Evolutionary conservation across 2,329 filamentous ascomycete genomes (phyloP), one percentile per base, ranked within the genome.

Genomic region (Ophiostoma angusticollis): DNA sequence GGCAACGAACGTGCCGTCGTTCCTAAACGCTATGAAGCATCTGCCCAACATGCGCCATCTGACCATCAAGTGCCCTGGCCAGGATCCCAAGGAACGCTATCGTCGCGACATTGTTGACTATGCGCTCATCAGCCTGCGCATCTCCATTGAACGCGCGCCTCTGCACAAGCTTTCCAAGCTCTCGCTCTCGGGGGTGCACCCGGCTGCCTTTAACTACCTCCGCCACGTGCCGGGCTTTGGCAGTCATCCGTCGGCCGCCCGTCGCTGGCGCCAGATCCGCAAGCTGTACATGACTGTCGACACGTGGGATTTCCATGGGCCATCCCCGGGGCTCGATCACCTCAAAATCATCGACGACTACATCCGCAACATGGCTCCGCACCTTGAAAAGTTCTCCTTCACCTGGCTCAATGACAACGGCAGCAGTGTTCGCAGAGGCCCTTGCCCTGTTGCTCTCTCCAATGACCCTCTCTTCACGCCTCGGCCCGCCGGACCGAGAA

Each of bases 1-100:
- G 6, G 83, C 86, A 7, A 89, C 84, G 44, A 91, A 94, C 54
- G 80, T 93, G 6, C 74, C 82, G 5, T 82, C 83, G 28, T 93
- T 94, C 61, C 78, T 89, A 50, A 70, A 76, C 46, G 82, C 82
- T 35, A 67, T 93, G 54, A 71, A 70, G 25, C 64, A 77, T 45
- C 58, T 93, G 51, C 63, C 73, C 42, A 80, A 79, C 50, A 64
- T 94, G 50, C 67, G 73, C 32, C 82, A 89, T 55, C 65, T 94
- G 43, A 80, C 73, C 35, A 71, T 93, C 53, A 77, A 74, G 44
- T 91, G 84, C 49, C 82, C 83, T 5, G 80, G 76, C 27, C 80
- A 86, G 56, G 66, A 77, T 43, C 64, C 75, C 13, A 63, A 68
- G 27, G 77, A 84, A 55, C 68, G 80, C 31, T 84, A 86, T 54